Evolutionary conservation across 2,329 filamentous ascomycete species (phyloP), one percentile per base, ranked within the genome.

Genomic region (Chalaropsis ovoidea): DNA sequence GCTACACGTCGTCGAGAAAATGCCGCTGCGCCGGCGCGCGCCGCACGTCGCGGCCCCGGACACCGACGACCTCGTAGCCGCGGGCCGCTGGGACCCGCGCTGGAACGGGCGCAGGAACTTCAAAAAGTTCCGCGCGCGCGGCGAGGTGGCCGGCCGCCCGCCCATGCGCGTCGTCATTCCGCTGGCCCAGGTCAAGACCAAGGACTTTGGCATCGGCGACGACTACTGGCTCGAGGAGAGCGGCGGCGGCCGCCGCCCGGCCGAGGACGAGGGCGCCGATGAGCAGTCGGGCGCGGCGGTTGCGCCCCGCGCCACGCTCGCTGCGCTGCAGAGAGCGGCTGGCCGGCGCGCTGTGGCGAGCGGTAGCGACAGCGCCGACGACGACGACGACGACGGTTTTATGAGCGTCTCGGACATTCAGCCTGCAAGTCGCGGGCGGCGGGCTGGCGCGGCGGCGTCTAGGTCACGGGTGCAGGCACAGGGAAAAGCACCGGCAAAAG

Each of bases 41-140:
- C 70, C 68, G 69, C 71, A 68, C 10, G 2, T 27, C 17, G n/a
- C 43, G 6, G 47, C 10, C 5, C 5, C 35, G 47, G 61, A 63
- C 13, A 75, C 80, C 19, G 83, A 86, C n/a, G 76, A 78, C 66
- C 80, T 82, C 22, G 73, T 80, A 56, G 78, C 76, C 1, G 77
- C 79, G 54, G 79, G 80, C 4, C 81, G 89, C 49, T 96, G 93
- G 92, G 84, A 96, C 69, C 85, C 90, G 0, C 81, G 81, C 47
- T 99, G 94, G 94, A 95, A 96, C 72, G 94, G 93, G 0, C 82
- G 93, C 54, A 93, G 90, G 75, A 97, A 99, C 72, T 99, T 96
- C 77, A 99, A 99, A 74, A 88, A 85, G 70, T 99, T 99, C 72
- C 80, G 81, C 24, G 80, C 79, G 65, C 79, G 83, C 64, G 86